Evolutionary conservation across 2,329 filamentous ascomycete species (phyloP).

Genomic region (Aspergillus sp.): DNA sequence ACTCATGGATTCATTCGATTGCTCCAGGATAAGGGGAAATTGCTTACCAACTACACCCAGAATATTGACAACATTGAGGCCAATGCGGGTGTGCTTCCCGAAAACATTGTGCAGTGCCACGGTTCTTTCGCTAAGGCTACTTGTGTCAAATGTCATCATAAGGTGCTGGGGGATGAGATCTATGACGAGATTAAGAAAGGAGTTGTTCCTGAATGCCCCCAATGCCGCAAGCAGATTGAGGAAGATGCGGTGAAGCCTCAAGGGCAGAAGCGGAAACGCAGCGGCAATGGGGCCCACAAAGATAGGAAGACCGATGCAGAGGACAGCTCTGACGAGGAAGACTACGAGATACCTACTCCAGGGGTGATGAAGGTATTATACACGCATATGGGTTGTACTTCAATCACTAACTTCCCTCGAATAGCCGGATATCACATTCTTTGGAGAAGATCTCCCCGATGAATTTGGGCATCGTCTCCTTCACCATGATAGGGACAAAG

Average conservation of each 20-base stretch:
- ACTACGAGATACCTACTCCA: slow-evolving; percentile 65
- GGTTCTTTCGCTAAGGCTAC: slow-evolving; percentile 92
- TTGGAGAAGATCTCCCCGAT: slow-evolving; percentile 84
- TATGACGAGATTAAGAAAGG: slow-evolving; percentile 76
- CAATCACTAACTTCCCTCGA: slow-evolving; percentile 10
- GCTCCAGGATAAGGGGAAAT: slow-evolving; percentile 81
- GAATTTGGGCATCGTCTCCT: slow-evolving; percentile 78
- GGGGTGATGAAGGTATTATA: slow-evolving; percentile 72
- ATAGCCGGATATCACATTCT: slow-evolving; percentile 93
- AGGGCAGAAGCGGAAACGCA: slow-evolving; percentile 54
- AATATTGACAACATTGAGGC: slow-evolving; percentile 97
- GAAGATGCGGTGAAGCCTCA: slow-evolving; percentile 43
- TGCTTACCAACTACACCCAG: slow-evolving; percentile 96
- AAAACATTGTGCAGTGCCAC: slow-evolving; percentile 92
- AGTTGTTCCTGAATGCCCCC: slow-evolving; percentile 73
- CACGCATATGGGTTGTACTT: neutral
- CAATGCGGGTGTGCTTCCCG: slow-evolving; percentile 74
- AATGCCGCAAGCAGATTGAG: slow-evolving; percentile 61
- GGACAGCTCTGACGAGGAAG: slow-evolving; percentile 57
- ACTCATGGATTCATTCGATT: slow-evolving; percentile 93
- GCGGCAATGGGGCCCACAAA: slow-evolving; percentile 46
- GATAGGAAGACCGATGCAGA: slow-evolving; percentile 58
- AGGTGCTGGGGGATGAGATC: slow-evolving; percentile 73
- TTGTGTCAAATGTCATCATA: slow-evolving; percentile 77
- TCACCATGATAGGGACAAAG: slow-evolving; percentile 74